These are phyloP conservation scores for Phytopythium ostracodes DNA, from an alignment of 352 stramenopile species.

Conservation along the genomic window DNA sequence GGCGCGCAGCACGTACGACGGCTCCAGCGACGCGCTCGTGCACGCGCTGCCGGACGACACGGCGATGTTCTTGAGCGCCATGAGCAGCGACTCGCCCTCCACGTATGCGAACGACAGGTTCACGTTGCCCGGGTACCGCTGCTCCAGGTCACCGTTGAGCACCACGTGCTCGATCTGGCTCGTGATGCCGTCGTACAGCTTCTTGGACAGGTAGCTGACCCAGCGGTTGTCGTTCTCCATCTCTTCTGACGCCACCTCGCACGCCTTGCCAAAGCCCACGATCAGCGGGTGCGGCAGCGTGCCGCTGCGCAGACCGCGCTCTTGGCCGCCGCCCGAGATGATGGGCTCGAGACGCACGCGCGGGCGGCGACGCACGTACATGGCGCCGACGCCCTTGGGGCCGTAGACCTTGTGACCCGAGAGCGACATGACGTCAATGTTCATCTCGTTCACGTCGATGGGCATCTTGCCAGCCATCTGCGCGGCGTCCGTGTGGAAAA, in stretches of 20 bases:
- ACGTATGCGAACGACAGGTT: conserved; percentile 99
- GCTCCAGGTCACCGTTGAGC: conserved; percentile 94
- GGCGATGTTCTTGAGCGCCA: conserved; percentile 99
- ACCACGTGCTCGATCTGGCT: conserved; percentile 90
- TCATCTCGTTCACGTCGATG: conserved; percentile 98
- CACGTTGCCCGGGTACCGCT: conserved; percentile 95
- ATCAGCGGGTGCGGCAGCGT: conserved; percentile 75
- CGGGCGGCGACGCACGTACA: conserved; percentile 96
- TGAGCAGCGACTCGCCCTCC: conserved; percentile 98
- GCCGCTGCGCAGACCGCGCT: conserved; percentile 94
- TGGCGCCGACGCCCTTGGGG: conserved; percentile 97
- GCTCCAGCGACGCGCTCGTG: conserved; percentile 96
- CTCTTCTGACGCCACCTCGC: conserved; percentile 90
- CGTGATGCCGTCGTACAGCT: conserved; percentile 88
- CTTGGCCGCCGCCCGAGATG: conserved; percentile 97
- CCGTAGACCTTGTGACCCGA: conserved; percentile 98
- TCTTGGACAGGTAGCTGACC: conserved; percentile 94
- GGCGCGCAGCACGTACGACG: conserved; percentile 98
- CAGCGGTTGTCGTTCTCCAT: conserved; percentile 96
- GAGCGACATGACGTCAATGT: conserved; percentile 99
- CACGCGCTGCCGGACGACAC: conserved; percentile 97
- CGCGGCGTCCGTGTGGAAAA: conserved; percentile 99
- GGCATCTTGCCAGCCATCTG: conserved; percentile 98
- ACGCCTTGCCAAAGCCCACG: conserved; percentile 89
- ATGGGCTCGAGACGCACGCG: conserved; percentile 97